Evolutionary conservation across 2,329 filamentous ascomycete species (phyloP), one percentile per base, ranked within the genome.

Genomic region (Aplosporella prunicola): DNA sequence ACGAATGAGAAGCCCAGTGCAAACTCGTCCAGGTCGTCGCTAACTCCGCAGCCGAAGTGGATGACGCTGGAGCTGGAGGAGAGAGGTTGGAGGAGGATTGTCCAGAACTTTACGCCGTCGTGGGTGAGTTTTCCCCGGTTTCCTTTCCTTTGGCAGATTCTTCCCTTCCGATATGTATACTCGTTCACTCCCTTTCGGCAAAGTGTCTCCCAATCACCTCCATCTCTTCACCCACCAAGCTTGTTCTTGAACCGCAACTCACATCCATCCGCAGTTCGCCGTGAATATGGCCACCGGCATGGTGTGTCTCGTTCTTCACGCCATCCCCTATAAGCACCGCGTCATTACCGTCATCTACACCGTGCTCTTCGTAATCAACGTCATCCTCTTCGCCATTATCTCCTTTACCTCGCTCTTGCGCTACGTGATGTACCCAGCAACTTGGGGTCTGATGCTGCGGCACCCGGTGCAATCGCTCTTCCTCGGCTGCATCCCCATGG

Each of bases 401-500:
- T 56, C 69, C 14, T 41, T 59, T 5, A 66, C 79, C 30, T 77
- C 72, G 1, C 39, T 74, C 2, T 51, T 79, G 3, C 69, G 80
- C 4, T 85, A 84, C 47, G 61, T 62, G 0, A 48, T 82, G 1
- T 84, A 80, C 48, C 80, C 78, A 0, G 67, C 72, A 41, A 76
- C 82, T 20, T 84, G 78, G 70, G 50, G 41, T 0, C 72, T 70
- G 11, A 81, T 85, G 78, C 69, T 84, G 23, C 60, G 63, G 2
- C 76, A 85, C 51, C 78, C 76, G 1, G 70, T 69, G 1, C 76
- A 85, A 49, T 78, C 74, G 1, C 64, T 85, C 36, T 85, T 84
- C 46, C 58, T 85, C 3, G 80, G 61, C 0, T 79, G 76, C 0
- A 69, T 81, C 20, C 78, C 78, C 0, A 82, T 83, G 75, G 78